Base-by-base conservation (phyloP, 495 filamentous ascomycete genomes). In the Choiromyces venosus region DNA sequence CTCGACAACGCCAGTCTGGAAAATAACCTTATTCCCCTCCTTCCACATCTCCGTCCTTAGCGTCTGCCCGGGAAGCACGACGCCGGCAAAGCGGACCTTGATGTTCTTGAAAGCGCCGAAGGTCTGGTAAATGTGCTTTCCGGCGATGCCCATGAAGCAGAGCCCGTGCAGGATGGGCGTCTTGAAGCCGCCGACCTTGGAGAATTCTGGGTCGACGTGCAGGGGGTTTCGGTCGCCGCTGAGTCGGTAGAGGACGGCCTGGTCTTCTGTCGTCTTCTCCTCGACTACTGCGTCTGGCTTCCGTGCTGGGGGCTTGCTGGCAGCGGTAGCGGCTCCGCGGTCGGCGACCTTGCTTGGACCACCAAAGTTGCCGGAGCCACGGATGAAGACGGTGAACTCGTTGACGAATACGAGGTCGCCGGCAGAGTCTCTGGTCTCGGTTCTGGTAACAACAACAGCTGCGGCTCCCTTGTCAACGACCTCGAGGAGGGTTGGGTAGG, bases 1-100 rank as follows among this genome's bases (percentile, higher is more conserved):
- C 87, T 99, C 95, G 80, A 93, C 92, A 61, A 99, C 95, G 81
- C 88, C 94, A 29, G 89, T 89, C 87, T 98, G 93, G 86, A 99
- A 99, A 66, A 97, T 83, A 37, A 99, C 90, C 80, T 88, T 91
- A 74, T 87, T 87, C n/a, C 89, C 91, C 81, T 94, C 93, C 87
- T 93, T 97, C 95, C 95, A 99, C 92, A 97, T 96, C 88, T 98
- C 95, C 39, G 94, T 98, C 79, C 89, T 88, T 44, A 99, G 87
- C 68, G 93, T 98, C 88, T 99, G 92, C 8, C 95, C 96, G 1
- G 95, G 96, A 36, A 94, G 78, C 2, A 99, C 95, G 18, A 93
- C 91, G 56, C 95, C 96, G 7, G 93, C 94, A 84, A 99, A 99
- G 74, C 95, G 85, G 8, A 97, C 95, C 88, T 99, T 99, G 83